These are phyloP conservation scores for Phialophora chinensis DNA, from an alignment of 2,329 filamentous ascomycete species.

Conservation along the genomic window DNA sequence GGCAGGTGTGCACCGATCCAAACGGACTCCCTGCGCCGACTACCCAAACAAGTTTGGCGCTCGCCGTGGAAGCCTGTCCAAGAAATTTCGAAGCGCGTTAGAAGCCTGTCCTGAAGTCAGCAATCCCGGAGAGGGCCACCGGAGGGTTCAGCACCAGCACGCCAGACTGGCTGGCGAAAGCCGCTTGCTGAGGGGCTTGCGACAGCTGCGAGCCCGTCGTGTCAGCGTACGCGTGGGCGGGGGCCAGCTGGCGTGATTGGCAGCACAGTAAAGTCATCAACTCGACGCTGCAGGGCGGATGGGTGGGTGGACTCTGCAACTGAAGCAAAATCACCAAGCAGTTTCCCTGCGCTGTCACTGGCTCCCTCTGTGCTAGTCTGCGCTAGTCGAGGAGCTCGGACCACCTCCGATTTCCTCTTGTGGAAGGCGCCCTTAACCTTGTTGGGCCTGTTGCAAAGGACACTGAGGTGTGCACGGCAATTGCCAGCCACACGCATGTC, in stretches of 20 bases:
- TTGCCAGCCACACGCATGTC: background rate
- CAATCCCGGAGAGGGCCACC: constrained; percentile 29
- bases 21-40: constrained; percentile 20
- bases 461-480: background rate
- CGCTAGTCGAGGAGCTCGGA: constrained; percentile 1
- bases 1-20: constrained; percentile 11
- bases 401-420: constrained; percentile 6
- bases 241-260: constrained; percentile 9
- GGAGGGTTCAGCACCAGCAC: background rate
- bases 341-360: background rate
- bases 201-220: background rate
- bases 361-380: too few species aligned
- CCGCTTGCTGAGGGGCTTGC: constrained; percentile 2
- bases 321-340: constrained; percentile 4
- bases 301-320: background rate
- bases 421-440: constrained; percentile 12
- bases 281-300: constrained; percentile 4
- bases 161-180: background rate
- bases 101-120: constrained; percentile 29
- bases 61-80: constrained; percentile 15
- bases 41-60: constrained; percentile 27
- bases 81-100: constrained; percentile 24
- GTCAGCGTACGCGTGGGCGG: constrained; percentile 16
- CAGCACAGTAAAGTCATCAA: constrained; percentile 16
- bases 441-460: background rate